Base-by-base conservation (phyloP, 345 rosid genomes). In the Corymbia maculata region DNA sequence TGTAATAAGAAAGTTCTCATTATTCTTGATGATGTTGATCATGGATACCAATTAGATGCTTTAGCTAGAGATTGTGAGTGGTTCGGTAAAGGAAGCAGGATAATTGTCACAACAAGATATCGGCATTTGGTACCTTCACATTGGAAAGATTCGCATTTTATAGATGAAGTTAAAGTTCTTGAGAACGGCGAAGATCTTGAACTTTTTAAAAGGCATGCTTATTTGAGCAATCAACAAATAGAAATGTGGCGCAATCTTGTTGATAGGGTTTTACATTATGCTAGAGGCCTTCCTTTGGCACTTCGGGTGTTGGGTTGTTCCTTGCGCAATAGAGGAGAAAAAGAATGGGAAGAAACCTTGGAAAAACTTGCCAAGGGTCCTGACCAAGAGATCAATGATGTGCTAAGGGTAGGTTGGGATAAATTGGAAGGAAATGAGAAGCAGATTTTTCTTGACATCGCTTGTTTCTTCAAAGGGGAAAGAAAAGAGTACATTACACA, bases 11-110 rank as follows among this genome's bases (percentile, higher is more conserved):
- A 87, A 57, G 88, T 87, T 85, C 66, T 91, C 2, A 16, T 91
- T 30, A 85, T 91, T n/a, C 85, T 89, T 19, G 90, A 90, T 79
- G 89, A 89, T 79, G 92, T 90, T 0, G 88, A 87, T 89, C 44
- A 88, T 36, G 0, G 2, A 19, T 7, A 9, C 5, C 87, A 88
- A 44, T 21, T 90, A 24, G 21, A 51, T 70, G 30, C 52, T 44
- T 21, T 90, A 36, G 89, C 55, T 13, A 68, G 85, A 49, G 11
- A 51, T 4, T 50, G 45, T 32, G 55, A 82, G 2, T 88, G 86
- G 87, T 87, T 90, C 8, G 90, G 89, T 28, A 3, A 86, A 7
- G 90, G 90, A 64, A 89, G 90, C 26, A 87, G 86, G 87, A 55
- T 88, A 19, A 85, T 90, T 30, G 26, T 88, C 4, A 88, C 90